These are phyloP conservation scores for Clitopilus hobsonii DNA, from an alignment of 768 basidiomycete species.

Conservation along the genomic window DNA sequence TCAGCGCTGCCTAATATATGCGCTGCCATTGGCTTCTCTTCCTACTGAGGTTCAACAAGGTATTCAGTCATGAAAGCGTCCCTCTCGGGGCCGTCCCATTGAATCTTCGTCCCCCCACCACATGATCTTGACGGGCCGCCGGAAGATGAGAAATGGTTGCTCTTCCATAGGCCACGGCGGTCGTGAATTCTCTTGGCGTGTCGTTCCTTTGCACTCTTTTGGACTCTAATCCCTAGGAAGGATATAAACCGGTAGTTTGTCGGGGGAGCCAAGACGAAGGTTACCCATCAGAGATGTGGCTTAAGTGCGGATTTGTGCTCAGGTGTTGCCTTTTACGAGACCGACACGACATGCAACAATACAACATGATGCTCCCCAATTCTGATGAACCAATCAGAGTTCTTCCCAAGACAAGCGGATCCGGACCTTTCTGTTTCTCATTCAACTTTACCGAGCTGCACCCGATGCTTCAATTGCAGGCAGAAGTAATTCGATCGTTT, in stretches of 20 bases:
- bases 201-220: background rate
- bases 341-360: background rate
- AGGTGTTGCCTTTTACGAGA: background rate
- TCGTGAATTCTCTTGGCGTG: background rate
- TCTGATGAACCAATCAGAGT: background rate
- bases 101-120: background rate
- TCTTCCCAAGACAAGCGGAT: background rate
- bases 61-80: too few species aligned
- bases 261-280: background rate
- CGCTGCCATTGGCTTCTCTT: too few species aligned
- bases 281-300: background rate
- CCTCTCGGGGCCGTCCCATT: too few species aligned
- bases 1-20: too few species aligned
- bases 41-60: too few species aligned
- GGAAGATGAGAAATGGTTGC: background rate
- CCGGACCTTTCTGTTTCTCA: background rate
- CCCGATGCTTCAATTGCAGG: background rate
- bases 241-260: background rate
- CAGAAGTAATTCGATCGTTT: background rate
- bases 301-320: background rate
- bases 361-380: background rate
- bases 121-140: background rate
- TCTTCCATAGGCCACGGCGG: background rate
- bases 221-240: background rate
- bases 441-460: background rate